These are phyloP conservation scores for Sugiyamaella paludigena DNA, from an alignment of 1,139 yeast species.

Conservation along the genomic window DNA sequence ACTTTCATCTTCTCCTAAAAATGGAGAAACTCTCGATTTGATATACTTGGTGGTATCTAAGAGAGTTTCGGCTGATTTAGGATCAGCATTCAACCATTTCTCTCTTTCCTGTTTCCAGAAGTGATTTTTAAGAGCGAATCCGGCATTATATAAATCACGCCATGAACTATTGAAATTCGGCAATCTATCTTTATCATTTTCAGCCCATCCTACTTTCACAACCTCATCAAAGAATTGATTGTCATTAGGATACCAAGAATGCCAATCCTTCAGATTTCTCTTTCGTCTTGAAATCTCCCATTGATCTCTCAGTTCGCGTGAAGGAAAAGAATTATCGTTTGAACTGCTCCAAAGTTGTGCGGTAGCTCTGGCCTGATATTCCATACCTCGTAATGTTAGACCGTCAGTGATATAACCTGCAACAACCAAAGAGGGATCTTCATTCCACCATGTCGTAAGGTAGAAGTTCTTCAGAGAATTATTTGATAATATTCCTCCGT, in stretches of 20 bases:
- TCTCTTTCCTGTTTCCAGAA: too few species aligned
- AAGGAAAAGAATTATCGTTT: slow-evolving; percentile 18
- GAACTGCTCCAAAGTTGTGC: slow-evolving; percentile 24
- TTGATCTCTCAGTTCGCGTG: slow-evolving; percentile 15
- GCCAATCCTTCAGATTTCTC: slow-evolving; percentile 22
- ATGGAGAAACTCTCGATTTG: too few species aligned
- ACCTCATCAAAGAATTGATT: slow-evolving; percentile 22
- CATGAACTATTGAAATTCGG: too few species aligned
- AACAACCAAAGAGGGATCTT: slow-evolving; percentile 26
- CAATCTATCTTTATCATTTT: background rate
- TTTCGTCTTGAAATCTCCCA: slow-evolving; percentile 25
- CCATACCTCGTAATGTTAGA: slow-evolving; percentile 24
- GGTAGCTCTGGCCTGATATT: slow-evolving; percentile 27
- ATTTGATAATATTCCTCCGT: slow-evolving; percentile 21
- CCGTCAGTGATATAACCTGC: slow-evolving; percentile 26
- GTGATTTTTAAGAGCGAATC: too few species aligned
- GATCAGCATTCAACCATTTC: too few species aligned
- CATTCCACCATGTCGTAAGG: slow-evolving; percentile 31
- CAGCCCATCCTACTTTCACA: slow-evolving; percentile 20
- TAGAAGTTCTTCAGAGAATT: slow-evolving; percentile 22
- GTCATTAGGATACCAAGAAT: slow-evolving; percentile 27
- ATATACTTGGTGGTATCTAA: too few species aligned
- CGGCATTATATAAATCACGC: too few species aligned
- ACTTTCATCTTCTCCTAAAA: too few species aligned
- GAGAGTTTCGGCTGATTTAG: too few species aligned